Base-by-base conservation (phyloP, 225 moss, liverwort and hornwort species). In the Marchantia polymorpha region DNA sequence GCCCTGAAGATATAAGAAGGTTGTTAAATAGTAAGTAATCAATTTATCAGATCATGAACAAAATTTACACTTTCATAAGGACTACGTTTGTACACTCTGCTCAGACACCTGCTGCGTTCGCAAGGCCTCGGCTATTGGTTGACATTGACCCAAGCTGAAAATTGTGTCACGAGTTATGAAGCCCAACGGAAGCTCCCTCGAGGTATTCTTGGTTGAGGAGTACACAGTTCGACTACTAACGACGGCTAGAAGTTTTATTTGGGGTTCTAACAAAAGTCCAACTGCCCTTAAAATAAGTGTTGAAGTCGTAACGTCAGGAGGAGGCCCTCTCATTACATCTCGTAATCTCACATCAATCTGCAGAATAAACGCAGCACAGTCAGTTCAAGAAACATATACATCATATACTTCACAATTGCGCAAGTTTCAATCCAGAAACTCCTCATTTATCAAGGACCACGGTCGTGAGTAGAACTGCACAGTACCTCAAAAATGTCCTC, bases 261-360 rank as follows among this genome's bases (percentile, higher is more conserved):
- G 81, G 49, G 92, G 93, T 76, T 93, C 83, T 72, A 97, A 81
- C 70, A 93, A 78, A 81, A 94, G 82, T 27, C 86, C 91, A 83
- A 94, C 89, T 51, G 94, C 96, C 75, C 85, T 86, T 3, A 50
- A 69, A 39, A 91, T 47, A 30, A 77, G 87, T 0, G 87, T 89
- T 17, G 91, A 87, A 69, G 67, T 84, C 19, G 89, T 89, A 19
- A 91, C 91, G 11, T 81, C 77, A 69, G 92, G 91, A 55, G 92
- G 96, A 75, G 89, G 86, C 50, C 83, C 76, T 79, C 91, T 91
- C 96, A 94, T 94, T 72, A 96, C 83, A 82, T 93, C 96, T 69
- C 88, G 84, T 82, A 96, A 78, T 26, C 81, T 86, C 64, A 83
- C 82, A 55, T 84, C 85, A 87, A 90, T 74, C 96, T 97, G 93